Conservation (phyloP, 2,329 filamentous ascomycete genomes). For the Raffaelea ambrosiae region DNA sequence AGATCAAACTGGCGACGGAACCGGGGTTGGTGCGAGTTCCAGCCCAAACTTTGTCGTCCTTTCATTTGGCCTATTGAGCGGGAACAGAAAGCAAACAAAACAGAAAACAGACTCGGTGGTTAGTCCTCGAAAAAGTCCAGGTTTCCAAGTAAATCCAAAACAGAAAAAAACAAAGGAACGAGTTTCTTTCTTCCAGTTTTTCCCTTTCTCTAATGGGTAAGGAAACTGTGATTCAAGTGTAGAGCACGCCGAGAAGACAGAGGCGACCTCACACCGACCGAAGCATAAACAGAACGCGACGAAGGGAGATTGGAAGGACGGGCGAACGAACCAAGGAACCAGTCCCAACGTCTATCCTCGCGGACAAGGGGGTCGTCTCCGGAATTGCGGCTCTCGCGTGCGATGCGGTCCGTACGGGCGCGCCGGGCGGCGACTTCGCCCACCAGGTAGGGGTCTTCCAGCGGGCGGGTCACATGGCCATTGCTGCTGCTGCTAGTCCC, state of each 20-base stretch:
- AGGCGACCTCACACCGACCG: not conserved
- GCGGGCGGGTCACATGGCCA: conserved; percentile 30
- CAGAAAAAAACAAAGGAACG: too few species aligned
- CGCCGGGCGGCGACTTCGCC: conserved; percentile 54
- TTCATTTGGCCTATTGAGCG: conserved; percentile 11
- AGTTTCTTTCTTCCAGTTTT: not conserved
- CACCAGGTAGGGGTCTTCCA: conserved; percentile 61
- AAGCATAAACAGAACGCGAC: conserved; percentile 1
- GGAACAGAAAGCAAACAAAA: not conserved
- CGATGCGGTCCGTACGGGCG: conserved; percentile 48
- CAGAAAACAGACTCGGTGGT: too few species aligned
- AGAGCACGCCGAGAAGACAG: not conserved
- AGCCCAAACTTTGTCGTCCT: conserved; percentile 3
- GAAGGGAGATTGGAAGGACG: conserved; percentile 24
- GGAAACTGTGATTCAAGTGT: conserved; percentile 2
- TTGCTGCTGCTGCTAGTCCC: conserved; percentile 15
- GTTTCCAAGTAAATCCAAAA: not conserved
- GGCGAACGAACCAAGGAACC: conserved; percentile 43
- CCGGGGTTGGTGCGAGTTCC: not conserved
- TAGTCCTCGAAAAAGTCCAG: too few species aligned
- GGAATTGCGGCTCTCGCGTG: conserved; percentile 33
- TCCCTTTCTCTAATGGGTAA: not conserved
- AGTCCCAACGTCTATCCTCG: conserved; percentile 54
- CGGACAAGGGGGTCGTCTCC: conserved; percentile 44
- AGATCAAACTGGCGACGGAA: conserved; percentile 9